Conservation (phyloP, 1,284 basidiomycete genomes). For the Irpex sp. region DNA sequence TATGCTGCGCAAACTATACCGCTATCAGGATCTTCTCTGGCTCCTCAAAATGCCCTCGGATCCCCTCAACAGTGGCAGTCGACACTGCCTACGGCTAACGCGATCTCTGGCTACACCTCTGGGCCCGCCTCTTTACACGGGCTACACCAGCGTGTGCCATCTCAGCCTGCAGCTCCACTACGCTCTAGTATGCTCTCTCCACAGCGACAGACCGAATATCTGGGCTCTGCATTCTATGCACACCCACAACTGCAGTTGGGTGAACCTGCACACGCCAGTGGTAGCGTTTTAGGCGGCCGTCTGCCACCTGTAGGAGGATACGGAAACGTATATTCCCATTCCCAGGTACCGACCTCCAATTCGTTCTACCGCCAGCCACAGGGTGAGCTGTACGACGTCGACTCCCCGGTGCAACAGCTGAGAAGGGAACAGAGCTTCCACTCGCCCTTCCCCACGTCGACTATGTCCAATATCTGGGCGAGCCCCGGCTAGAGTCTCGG, state of each 20-base stretch:
- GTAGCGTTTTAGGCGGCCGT: neutral
- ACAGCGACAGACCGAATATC: constrained; percentile 10
- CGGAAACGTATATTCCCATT: neutral
- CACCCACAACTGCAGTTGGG: neutral
- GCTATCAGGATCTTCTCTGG: neutral
- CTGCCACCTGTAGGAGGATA: neutral
- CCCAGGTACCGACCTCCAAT: neutral
- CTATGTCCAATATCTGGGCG: constrained; percentile 7
- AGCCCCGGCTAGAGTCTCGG: constrained; percentile 3
- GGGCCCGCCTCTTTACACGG: constrained; percentile 4
- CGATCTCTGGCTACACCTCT: constrained; percentile 8
- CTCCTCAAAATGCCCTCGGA: constrained; percentile 4
- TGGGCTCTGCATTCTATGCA: constrained; percentile 6
- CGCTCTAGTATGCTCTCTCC: constrained; percentile 8
- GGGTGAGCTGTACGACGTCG: constrained; percentile 10
- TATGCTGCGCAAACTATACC: constrained; percentile 1
- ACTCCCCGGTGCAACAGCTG: constrained; percentile 15
- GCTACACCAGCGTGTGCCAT: constrained; percentile 21
- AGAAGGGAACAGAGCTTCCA: constrained; percentile 7
- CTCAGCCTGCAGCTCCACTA: constrained; percentile 15
- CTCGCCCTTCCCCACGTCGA: neutral
- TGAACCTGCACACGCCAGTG: neutral
- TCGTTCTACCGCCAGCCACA: neutral
- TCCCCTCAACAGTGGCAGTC: constrained; percentile 4
- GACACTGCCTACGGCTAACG: constrained; percentile 10